Conservation (phyloP, 2,329 filamentous ascomycete genomes). For the Rhytidhysteron rufulum region DNA sequence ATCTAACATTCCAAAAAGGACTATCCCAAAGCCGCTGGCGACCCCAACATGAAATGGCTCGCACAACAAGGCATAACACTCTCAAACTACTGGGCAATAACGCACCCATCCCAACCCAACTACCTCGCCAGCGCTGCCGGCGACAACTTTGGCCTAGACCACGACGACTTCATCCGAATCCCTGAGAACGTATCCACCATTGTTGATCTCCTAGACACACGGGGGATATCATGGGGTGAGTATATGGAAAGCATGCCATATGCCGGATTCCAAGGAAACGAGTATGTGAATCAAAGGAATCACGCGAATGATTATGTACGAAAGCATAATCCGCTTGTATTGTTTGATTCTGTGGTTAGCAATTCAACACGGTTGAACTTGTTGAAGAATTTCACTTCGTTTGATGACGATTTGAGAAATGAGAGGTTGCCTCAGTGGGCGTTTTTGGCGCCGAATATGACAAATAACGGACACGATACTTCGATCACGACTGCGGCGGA, state of each 20-base stretch:
- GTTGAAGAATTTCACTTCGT: conserved; percentile 68
- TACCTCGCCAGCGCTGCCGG: conserved; percentile 66
- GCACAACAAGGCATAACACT: conserved; percentile 1
- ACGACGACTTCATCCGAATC: conserved; percentile 59
- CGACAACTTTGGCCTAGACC: conserved; percentile 69
- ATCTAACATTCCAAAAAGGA: neutral
- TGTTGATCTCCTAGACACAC: conserved; percentile 35
- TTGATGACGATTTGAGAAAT: conserved; percentile 16
- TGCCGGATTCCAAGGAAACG: conserved; percentile 64
- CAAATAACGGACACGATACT: conserved; percentile 70
- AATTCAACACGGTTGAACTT: conserved; percentile 58
- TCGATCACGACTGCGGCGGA: conserved; percentile 61
- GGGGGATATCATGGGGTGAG: conserved; percentile 43
- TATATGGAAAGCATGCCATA: conserved; percentile 76
- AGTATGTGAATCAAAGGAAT: conserved; percentile 62
- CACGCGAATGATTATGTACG: conserved; percentile 73
- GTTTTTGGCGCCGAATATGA: conserved; percentile 62
- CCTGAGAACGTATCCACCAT: conserved; percentile 32
- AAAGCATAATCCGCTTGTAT: conserved; percentile 68
- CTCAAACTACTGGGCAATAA: conserved; percentile 54
- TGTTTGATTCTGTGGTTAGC: conserved; percentile 63
- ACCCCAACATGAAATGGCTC: conserved; percentile 1
- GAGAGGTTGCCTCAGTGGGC: conserved; percentile 26
- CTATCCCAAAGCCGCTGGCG: neutral
- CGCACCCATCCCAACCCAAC: conserved; percentile 73